Evolutionary conservation across 208 protist species (phyloP), one percentile per base, ranked within the genome.

Genomic region (Wallacemonas collosoma): DNA sequence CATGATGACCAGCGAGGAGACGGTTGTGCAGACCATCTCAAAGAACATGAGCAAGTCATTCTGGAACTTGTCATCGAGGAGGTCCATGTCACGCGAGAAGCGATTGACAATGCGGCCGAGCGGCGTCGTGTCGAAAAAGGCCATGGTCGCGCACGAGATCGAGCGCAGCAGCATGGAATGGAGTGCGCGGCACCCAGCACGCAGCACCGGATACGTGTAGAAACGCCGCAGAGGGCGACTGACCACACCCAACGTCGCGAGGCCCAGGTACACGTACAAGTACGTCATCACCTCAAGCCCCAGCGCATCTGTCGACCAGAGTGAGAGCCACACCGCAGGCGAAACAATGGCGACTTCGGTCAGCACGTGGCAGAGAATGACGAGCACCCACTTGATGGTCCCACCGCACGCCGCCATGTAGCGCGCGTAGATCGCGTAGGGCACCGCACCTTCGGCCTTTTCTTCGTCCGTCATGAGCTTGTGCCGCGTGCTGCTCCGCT

Each of bases 71-170:
- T 75, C 64, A 72, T 98, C 94, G 26, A 98, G 71, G 12, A 62
- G 72, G 51, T 86, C 82, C 8, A 97, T 82, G 61, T 99, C 98
- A 40, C 93, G 91, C 12, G 82, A 91, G 79, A 99, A 99, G 41
- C 98, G 83, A 68, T 98, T 98, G 36, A 99, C 38, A 38, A 99
- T 93, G 39, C 97, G 86, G 4, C 98, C 98, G 7, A 91, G 44
- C 0, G 96, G 97, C 1, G 92, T 99, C 2, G 81, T 91, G 74
- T 99, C 95, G 78, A 98, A 99, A 71, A 98, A 99, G 11, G 64
- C 64, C 80, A 97, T 91, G 8, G 93, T 90, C 11, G 82, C 80
- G 9, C 48, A 60, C 1, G 83, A 39, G 35, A 96, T 61, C n/a
- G 72, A 89, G 11, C 62, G 58, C n/a, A 95, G 76, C 40, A 94